Conservation (phyloP, 2,329 filamentous ascomycete species). For the Arthrobotrys musiformis region DNA sequence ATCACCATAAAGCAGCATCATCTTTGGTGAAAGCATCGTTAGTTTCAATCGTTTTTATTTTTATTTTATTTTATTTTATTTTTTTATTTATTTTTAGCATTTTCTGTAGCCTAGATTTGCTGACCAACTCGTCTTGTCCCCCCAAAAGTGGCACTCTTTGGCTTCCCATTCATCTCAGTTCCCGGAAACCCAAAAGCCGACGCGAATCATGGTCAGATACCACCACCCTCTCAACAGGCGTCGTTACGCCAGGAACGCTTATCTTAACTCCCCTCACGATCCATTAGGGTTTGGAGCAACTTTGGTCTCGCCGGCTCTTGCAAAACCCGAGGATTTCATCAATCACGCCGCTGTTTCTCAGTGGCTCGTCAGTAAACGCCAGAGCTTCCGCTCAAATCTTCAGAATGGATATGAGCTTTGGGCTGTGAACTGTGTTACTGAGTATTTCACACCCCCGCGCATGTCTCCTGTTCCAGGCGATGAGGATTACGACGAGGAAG, state of each 20-base stretch:
- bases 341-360: slow-evolving; percentile 50
- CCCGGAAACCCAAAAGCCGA: slow-evolving; percentile 8
- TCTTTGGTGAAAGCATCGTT: too few species aligned
- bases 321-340: slow-evolving; percentile 48
- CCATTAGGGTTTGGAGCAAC: slow-evolving; percentile 49
- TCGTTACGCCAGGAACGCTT: slow-evolving; percentile 48
- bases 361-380: slow-evolving; percentile 44
- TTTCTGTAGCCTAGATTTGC: not conserved
- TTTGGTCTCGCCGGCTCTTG: slow-evolving; percentile 41
- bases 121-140: not conserved
- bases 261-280: slow-evolving; percentile 49
- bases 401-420: slow-evolving; percentile 51
- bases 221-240: slow-evolving; percentile 48
- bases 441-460: slow-evolving; percentile 47
- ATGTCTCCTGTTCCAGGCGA: slow-evolving; percentile 48
- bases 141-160: not conserved
- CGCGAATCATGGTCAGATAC: slow-evolving; percentile 50
- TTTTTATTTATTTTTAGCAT: not conserved
- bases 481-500: slow-evolving; percentile 48
- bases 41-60: not conserved
- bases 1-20: not conserved
- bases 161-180: not conserved
- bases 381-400: slow-evolving; percentile 41
- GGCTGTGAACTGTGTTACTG: slow-evolving; percentile 47
- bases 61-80: not conserved